A percentile compares a stretch with the other conserved stretches of the same genome.
Conservation (phyloP, 305 asterid species). For the Rubia peregrina region DNA sequence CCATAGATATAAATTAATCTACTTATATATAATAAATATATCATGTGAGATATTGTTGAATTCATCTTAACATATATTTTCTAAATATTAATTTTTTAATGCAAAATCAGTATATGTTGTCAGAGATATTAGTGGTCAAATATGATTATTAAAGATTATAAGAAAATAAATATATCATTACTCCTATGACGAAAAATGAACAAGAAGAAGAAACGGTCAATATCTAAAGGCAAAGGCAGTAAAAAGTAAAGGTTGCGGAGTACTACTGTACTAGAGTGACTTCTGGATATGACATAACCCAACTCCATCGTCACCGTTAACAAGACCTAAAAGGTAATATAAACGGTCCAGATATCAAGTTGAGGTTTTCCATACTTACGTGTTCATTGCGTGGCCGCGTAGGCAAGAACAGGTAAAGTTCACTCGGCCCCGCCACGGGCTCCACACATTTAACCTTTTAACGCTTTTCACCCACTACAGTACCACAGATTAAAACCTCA, state of each 20-base stretch:
- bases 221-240: no score
- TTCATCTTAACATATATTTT: no score
- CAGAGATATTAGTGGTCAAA: no score
- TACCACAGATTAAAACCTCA: background rate
- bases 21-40: no score
- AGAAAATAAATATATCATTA: no score
- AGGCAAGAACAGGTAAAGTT: background rate
- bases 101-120: no score
- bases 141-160: no score
- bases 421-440: background rate
- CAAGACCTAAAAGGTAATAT: background rate
- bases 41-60: no score
- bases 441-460: background rate
- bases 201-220: no score
- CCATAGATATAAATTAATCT: no score
- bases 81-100: no score
- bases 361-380: conserved; percentile 3
- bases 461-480: background rate
- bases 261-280: background rate
- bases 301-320: background rate
- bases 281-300: background rate
- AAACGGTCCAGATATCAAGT: background rate
- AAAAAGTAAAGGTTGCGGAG: background rate
- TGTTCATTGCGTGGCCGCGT: conserved; percentile 12
- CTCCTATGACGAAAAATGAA: no score